Evolutionary conservation across 139 green algal genomes (phyloP).

Genomic region (Chlorella sorokiniana): DNA sequence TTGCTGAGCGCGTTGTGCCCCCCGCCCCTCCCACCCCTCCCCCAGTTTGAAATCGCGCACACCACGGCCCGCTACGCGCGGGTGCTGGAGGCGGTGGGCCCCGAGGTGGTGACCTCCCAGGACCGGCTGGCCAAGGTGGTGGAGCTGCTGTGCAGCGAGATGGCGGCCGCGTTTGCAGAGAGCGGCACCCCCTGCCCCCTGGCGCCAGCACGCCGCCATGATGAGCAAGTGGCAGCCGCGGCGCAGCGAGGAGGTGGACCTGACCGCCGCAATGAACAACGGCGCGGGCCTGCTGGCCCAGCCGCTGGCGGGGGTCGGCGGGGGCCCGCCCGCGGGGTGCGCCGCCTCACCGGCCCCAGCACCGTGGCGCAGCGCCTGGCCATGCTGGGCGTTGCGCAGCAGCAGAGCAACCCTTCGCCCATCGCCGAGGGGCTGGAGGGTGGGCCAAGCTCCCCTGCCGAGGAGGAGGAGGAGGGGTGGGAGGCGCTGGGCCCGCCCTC

Average conservation of each 20-base stretch:
- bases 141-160: not conserved
- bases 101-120: slow-evolving; percentile 39
- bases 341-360: slow-evolving; percentile 8
- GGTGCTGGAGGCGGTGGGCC: slow-evolving; percentile 49
- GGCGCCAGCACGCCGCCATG: slow-evolving; percentile 58
- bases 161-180: not conserved
- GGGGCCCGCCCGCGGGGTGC: not conserved
- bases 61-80: slow-evolving; percentile 45
- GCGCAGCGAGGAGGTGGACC: slow-evolving; percentile 49
- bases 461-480: slow-evolving; percentile 13
- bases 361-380: slow-evolving; percentile 41
- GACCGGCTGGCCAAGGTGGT: slow-evolving; percentile 39
- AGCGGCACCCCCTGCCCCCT: slow-evolving; percentile 55
- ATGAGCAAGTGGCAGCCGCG: slow-evolving; percentile 66
- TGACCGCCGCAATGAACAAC: slow-evolving; percentile 31
- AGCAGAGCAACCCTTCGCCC: slow-evolving; percentile 15
- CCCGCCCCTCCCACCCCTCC: not conserved
- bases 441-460: not conserved
- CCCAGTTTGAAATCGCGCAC: slow-evolving; percentile 67
- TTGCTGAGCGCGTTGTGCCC: not conserved
- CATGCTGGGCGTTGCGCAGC: slow-evolving; percentile 32
- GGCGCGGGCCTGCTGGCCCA: slow-evolving; percentile 3
- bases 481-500: not conserved
- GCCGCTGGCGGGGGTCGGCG: not conserved
- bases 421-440: slow-evolving; percentile 33